Percentiles rank a stretch among this genome's conserved stretches.
phyloP scores from a whole-genome alignment of 2,329 filamentous ascomycete species.

The Aspergillus sp. region DNA sequence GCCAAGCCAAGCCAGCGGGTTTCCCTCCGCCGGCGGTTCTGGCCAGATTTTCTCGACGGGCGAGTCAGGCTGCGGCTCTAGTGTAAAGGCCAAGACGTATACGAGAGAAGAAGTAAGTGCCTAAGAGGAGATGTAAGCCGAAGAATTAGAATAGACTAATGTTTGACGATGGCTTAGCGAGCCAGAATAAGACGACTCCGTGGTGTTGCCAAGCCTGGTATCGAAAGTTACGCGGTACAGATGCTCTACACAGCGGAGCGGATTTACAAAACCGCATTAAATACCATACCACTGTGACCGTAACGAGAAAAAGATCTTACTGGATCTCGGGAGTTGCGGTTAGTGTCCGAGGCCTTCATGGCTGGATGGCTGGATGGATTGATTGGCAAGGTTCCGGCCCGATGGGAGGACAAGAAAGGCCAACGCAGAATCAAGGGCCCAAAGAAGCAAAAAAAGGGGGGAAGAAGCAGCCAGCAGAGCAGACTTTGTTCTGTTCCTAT shows the following conservation, averaged over 20 bases:
- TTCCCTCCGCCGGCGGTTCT: not conserved
- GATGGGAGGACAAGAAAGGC: constrained; percentile 7
- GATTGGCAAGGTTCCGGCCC: constrained; percentile 21
- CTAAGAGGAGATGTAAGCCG: not conserved
- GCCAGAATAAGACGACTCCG: not conserved
- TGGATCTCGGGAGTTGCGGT: constrained; percentile 4
- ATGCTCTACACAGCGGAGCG: not conserved
- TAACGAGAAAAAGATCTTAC: not conserved
- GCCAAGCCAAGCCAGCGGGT: not conserved
- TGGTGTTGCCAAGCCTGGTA: not conserved
- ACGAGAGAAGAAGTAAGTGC: not conserved
- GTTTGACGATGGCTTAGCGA: constrained; percentile 2
- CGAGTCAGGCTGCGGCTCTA: no score
- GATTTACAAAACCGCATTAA: not conserved
- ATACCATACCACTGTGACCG: not conserved
- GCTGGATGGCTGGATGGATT: not conserved
- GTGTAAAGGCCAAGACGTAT: not conserved
- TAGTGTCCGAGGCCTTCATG: constrained; percentile 11
- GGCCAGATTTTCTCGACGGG: no score
- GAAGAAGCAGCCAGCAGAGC: no score
- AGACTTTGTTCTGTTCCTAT: no score
- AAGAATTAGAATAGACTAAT: not conserved
- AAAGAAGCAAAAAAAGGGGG: not conserved
- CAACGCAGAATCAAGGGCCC: not conserved
- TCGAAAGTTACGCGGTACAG: not conserved